Base-by-base conservation (phyloP, 2,329 filamentous ascomycete species). In the Colletotrichum sp. region DNA sequence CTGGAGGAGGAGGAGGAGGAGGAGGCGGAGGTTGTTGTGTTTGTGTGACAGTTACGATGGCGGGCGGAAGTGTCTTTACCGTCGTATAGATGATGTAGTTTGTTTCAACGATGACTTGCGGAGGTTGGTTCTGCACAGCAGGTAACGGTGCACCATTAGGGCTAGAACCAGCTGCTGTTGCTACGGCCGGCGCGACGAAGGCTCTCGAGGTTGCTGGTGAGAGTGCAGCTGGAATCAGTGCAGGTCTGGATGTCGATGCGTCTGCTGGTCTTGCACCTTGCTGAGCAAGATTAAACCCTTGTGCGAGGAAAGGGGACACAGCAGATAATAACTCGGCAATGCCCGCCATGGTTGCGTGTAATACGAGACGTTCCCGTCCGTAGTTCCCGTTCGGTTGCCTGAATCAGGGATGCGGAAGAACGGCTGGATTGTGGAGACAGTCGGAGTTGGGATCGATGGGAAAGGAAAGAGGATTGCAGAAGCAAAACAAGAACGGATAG, bases 41-140 rank as follows among this genome's bases (percentile, higher is more conserved):
- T 49, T 65, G 44, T 28, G 59, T 76, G 26, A 76, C 57, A n/a
- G 70, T 73, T 13, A 76, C 49, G 6, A 64, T 36, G 6, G 34
- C 18, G 5, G 73, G 70, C 7, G 64, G n/a, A 21, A 52, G 39
- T 5, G 73, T 68, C 59, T 36, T 64, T 5, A 73, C 5, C 24
- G 60, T 39, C 8, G 70, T 76, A 24, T 64, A 59, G 16, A 60
- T 13, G 34, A 76, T 60, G 21, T 63, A 73, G 21, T 73, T 49
- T 8, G 73, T 76, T 34, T 76, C 73, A 32, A 76, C 8, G 30
- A 76, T 65, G 44, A 76, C 57, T 65, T 68, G 28, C 3, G 70
- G 70, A 28, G 57, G 70, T 21, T 59, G 68, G 30, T n/a, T 49
- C 12, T 30, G 57, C 16, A 28, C 55, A 12, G 26, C 39, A 13